Evolutionary conservation across 345 rosid species (phyloP).

Genomic region (Capsella bursapastoris): DNA sequence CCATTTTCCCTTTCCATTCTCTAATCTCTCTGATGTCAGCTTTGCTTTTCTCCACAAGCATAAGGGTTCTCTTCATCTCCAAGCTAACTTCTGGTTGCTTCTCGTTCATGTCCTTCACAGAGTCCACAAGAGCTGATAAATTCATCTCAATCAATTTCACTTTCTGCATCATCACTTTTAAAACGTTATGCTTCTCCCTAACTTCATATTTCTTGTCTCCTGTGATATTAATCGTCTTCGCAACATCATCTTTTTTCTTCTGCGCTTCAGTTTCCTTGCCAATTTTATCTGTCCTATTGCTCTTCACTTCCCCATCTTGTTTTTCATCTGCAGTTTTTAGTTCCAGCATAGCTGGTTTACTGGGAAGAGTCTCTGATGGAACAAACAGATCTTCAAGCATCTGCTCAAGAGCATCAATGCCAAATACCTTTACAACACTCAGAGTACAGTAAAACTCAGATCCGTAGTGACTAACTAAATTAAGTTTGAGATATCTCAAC

Average conservation of each 20-base stretch:
- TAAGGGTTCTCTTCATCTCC: slow-evolving; percentile 58
- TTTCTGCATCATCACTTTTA: slow-evolving; percentile 92
- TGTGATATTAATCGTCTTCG: slow-evolving; percentile 42
- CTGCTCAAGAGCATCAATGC: slow-evolving; percentile 87
- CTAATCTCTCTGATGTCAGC: slow-evolving; percentile 59
- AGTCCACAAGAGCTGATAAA: slow-evolving; percentile 74
- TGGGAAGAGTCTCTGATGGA: slow-evolving; percentile 47
- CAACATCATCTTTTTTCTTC: slow-evolving; percentile 43
- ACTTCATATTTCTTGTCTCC: slow-evolving; percentile 66
- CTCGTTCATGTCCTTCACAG: slow-evolving; percentile 63
- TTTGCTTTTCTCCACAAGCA: slow-evolving; percentile 59
- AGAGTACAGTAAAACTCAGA: slow-evolving; percentile 93
- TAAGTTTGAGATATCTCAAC: slow-evolving; percentile 83
- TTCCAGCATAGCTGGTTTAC: slow-evolving; percentile 52
- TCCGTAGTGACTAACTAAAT: slow-evolving; percentile 82
- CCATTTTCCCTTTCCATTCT: slow-evolving; percentile 71
- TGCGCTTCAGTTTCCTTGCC: slow-evolving; percentile 48
- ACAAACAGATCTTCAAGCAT: slow-evolving; percentile 95
- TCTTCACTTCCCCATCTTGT: slow-evolving; percentile 31
- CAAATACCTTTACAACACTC: slow-evolving; percentile 81
- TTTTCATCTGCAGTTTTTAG: slow-evolving; percentile 25
- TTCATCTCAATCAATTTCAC: slow-evolving; percentile 77
- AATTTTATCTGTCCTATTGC: slow-evolving; percentile 43
- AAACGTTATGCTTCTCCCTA: slow-evolving; percentile 71
- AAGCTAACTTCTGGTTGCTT: slow-evolving; percentile 66